These are phyloP conservation scores for Micractinium conductrix DNA, from an alignment of 139 green algal genomes.

Conservation along the genomic window DNA sequence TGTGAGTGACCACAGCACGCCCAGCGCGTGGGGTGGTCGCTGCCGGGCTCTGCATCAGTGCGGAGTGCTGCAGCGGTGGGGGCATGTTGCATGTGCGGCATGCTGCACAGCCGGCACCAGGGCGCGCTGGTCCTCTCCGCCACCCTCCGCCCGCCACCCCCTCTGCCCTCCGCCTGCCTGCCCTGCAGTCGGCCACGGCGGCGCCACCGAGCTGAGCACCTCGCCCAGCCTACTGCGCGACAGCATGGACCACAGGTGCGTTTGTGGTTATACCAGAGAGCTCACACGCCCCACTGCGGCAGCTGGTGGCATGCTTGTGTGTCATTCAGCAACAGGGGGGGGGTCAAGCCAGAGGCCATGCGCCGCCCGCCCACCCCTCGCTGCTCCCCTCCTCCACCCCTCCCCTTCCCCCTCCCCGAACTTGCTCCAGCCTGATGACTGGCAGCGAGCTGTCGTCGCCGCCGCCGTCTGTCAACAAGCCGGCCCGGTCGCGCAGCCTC, in stretches of 20 bases:
- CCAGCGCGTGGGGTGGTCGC: too few species aligned
- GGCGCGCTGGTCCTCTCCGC: not conserved
- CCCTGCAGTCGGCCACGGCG: constrained; percentile 15
- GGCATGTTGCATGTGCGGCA: not conserved
- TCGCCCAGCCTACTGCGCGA: not conserved
- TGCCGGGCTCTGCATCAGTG: not conserved
- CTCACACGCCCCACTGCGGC: too few species aligned
- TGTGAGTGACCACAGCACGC: constrained; percentile 16
- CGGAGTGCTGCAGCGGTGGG: too few species aligned
- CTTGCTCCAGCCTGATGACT: constrained; percentile 8
- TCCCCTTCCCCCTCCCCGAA: not conserved
- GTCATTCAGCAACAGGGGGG: too few species aligned
- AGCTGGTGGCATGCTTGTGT: too few species aligned
- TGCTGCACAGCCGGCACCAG: too few species aligned
- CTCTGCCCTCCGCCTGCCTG: not conserved
- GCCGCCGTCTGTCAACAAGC: constrained; percentile 3
- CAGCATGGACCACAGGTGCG: constrained; percentile 19
- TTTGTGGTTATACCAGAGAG: too few species aligned
- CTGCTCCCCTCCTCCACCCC: not conserved
- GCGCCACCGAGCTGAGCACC: not conserved
- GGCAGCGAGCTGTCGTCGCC: constrained; percentile 30
- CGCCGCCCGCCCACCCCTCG: too few species aligned
- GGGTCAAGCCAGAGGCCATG: too few species aligned
- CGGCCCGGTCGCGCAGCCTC: not conserved
- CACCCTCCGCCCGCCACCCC: not conserved